Percentiles rank a stretch among this genome's conserved stretches.
phyloP scores from a whole-genome alignment of 1,284 basidiomycete genomes.

The Ceratobasidium sp. region DNA sequence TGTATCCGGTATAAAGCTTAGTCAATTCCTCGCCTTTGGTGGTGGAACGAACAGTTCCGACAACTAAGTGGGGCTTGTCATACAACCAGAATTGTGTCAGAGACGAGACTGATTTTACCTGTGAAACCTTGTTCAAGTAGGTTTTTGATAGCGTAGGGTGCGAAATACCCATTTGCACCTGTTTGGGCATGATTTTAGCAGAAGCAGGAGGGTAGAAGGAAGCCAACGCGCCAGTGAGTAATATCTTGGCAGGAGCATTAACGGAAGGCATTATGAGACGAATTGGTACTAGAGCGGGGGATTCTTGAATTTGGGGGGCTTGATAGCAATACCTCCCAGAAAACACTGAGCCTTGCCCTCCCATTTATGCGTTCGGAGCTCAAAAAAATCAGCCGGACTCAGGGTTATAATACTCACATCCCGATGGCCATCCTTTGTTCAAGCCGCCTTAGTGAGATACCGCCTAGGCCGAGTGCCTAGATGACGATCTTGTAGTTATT shows the following conservation, averaged over 20 bases:
- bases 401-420: no score
- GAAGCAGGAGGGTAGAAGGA: not conserved
- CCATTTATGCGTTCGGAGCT: no score
- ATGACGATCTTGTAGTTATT: no score
- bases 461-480: no score
- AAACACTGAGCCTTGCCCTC: no score
- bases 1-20: constrained; percentile 9
- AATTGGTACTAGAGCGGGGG: no score
- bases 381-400: no score
- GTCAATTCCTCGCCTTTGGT: constrained; percentile 23
- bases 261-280: constrained; percentile 7
- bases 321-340: no score
- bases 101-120: not conserved
- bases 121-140: constrained; percentile 20
- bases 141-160: constrained; percentile 6
- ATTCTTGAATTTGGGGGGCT: no score
- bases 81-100: not conserved
- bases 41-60: constrained; percentile 17
- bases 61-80: not conserved
- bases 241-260: constrained; percentile 1
- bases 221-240: constrained; percentile 5
- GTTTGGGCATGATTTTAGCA: no score
- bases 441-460: no score
- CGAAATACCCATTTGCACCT: constrained; percentile 32
- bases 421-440: no score